Base-by-base conservation (phyloP, 2,329 filamentous ascomycete species). In the Fusarium praegraminearum region DNA sequence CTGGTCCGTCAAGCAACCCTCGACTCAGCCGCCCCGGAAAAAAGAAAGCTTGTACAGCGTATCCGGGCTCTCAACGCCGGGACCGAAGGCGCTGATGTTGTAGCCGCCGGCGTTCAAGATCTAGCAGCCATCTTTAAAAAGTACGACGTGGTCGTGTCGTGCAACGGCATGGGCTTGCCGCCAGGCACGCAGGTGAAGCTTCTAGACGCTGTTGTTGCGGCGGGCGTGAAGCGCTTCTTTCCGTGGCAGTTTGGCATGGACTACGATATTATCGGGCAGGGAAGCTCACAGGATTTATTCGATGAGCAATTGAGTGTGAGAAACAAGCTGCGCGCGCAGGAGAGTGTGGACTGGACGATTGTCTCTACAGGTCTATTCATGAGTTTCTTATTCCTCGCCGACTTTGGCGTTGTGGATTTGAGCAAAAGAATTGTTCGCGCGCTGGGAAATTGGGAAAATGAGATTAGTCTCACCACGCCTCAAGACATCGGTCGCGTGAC, bases 191-290 rank as follows among this genome's bases (percentile, higher is more conserved):
- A 92, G 73, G 66, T 82, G 2, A 90, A 90, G 70, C 79, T 92
- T 20, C 78, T 86, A 0, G 73, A 80, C 13, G 89, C 90, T 1
- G 86, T 84, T 0, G 77, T 92, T 0, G 76, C 78, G 13, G 88
- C 86, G 0, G 77, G 80, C 0, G 83, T 85, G 0, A 69, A 78
- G 16, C 80, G 86, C 1, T 93, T 85, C 73, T 83, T 93, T 20
- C 90, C 91, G 1, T 93, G 91, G 91, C 90, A 93, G 76, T 93
- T 90, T 75, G 91, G 91, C 1, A 86, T 92, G 26, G 89, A 93
- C 74, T 93, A 93, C 77, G 90, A 93, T 59, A 75, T 80, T 30
- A 87, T 92, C 18, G 89, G 89, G 0, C 76, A 80, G 1, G 85
- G 86, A 0, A 87, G 85, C 28, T 81, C 86, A 44, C 89, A 91